phyloP scores from a whole-genome alignment of 1,139 yeast species.

The Kurtzmaniella natalensis region DNA sequence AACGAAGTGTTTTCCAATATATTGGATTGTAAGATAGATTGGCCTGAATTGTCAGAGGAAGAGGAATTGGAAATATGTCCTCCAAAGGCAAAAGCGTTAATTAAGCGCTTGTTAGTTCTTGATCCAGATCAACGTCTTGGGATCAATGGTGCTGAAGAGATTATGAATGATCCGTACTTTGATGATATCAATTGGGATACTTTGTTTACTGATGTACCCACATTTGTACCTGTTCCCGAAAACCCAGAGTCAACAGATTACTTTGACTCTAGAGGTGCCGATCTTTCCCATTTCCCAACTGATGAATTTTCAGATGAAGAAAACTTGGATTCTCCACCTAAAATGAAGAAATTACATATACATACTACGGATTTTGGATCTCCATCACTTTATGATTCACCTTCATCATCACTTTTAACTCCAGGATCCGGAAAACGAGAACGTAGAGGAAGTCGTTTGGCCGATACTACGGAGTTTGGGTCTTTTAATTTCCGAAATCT shows the following conservation, averaged over 20 bases:
- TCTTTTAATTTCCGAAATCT: constrained; percentile 87
- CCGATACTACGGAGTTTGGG: constrained; percentile 86
- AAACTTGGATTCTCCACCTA: constrained; percentile 8
- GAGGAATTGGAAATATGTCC: constrained; percentile 54
- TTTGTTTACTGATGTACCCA: constrained; percentile 69
- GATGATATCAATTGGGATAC: constrained; percentile 68
- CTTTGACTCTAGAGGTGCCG: constrained; percentile 89
- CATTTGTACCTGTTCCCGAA: constrained; percentile 76
- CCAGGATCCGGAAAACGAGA: constrained; percentile 43
- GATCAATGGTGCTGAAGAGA: constrained; percentile 70
- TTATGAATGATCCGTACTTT: constrained; percentile 75
- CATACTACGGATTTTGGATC: constrained; percentile 17
- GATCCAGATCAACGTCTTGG: constrained; percentile 73
- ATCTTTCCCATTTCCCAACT: constrained; percentile 54
- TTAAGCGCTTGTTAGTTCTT: constrained; percentile 53
- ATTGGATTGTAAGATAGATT: constrained; percentile 65
- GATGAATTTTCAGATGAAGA: constrained; percentile 24
- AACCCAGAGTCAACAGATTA: constrained; percentile 90
- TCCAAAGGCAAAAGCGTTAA: constrained; percentile 70
- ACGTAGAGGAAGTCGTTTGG: constrained; percentile 62
- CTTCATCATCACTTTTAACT: constrained; percentile 5
- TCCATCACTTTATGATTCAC: constrained; percentile 11
- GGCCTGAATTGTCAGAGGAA: constrained; percentile 69
- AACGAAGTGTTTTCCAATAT: constrained; percentile 81
- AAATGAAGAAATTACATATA: background rate